Evolutionary conservation across 306 rosid genomes (phyloP).

Genomic region (Pyrus communis): DNA sequence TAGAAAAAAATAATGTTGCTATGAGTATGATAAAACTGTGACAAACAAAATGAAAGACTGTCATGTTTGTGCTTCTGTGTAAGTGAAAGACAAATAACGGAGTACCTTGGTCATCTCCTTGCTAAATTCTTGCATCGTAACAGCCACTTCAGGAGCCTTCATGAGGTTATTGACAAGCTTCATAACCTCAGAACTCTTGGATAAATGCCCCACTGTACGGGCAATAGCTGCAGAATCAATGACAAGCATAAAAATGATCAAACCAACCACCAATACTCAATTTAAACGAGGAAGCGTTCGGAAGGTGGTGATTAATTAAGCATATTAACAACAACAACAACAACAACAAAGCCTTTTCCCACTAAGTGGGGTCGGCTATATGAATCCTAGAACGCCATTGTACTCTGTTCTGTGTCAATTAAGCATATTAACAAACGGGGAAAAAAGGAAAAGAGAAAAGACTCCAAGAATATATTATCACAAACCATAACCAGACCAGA

Average conservation of each 20-base stretch:
- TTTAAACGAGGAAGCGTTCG: neutral
- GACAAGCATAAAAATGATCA: neutral
- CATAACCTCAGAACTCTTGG: slow-evolving; percentile 98
- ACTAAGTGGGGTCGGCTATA: no score
- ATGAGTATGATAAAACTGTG: neutral
- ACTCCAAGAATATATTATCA: neutral
- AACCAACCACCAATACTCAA: neutral
- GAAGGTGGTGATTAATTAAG: neutral
- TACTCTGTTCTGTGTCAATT: neutral
- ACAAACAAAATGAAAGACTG: neutral
- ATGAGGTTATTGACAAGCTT: slow-evolving; percentile 91
- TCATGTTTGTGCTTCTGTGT: neutral
- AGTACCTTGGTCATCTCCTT: slow-evolving; percentile 97
- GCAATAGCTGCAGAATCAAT: slow-evolving; percentile 41
- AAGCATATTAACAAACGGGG: neutral
- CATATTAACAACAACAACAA: neutral
- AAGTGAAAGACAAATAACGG: neutral
- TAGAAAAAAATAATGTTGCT: neutral
- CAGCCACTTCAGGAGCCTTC: slow-evolving; percentile 96
- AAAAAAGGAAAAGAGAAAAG: neutral
- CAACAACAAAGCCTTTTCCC: no score
- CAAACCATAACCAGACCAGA: neutral
- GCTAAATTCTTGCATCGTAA: slow-evolving; percentile 95
- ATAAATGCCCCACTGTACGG: slow-evolving; percentile 92
- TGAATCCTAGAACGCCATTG: no score